Percentiles rank a stretch among this genome's conserved stretches.
Evolutionary conservation across 495 filamentous ascomycete genomes (phyloP).

Genomic region (Penicillium mononematosum): DNA sequence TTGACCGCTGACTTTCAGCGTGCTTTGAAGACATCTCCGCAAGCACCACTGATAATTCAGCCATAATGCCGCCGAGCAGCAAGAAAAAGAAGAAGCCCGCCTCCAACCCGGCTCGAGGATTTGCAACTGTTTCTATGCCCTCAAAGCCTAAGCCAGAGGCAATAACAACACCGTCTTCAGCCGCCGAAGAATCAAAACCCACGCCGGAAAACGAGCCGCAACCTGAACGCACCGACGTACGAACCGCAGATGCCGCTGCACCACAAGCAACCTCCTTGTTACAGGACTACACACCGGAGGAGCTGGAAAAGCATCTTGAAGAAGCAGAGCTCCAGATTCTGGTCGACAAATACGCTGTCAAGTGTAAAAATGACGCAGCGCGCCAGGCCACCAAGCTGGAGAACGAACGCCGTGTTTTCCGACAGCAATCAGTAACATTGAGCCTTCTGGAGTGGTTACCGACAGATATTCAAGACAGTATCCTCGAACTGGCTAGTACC

Average conservation of each 20-base stretch:
- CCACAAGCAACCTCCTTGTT: conserved; percentile 31
- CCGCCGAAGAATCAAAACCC: conserved; percentile 37
- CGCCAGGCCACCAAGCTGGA: conserved; percentile 70
- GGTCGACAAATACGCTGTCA: conserved; percentile 75
- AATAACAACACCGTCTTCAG: conserved; percentile 31
- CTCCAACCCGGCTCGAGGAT: conserved; percentile 81
- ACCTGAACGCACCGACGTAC: conserved; percentile 24
- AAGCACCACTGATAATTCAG: conserved; percentile 12
- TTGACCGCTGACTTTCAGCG: conserved; percentile 9
- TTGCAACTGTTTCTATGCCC: conserved; percentile 87
- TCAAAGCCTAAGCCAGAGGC: conserved; percentile 59
- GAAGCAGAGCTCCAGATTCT: conserved; percentile 76
- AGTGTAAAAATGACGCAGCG: conserved; percentile 62
- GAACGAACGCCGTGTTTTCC: conserved; percentile 74
- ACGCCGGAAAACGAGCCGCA: conserved; percentile 45
- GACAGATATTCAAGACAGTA: conserved; percentile 70
- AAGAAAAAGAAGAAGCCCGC: conserved; percentile 88
- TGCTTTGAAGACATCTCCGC: conserved; percentile 16
- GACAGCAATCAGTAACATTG: conserved; percentile 67
- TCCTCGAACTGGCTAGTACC: conserved; percentile 57
- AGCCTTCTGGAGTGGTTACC: conserved; percentile 76
- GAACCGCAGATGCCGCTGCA: conserved; percentile 19
- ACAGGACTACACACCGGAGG: conserved; percentile 68
- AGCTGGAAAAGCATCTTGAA: conserved; percentile 80
- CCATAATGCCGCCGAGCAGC: conserved; percentile 65